Percentiles rank a stretch among this genome's conserved stretches.
These are phyloP conservation scores for Handroanthus guayacan DNA, from an alignment of 257 asterid genomes.

Conservation along the genomic window DNA sequence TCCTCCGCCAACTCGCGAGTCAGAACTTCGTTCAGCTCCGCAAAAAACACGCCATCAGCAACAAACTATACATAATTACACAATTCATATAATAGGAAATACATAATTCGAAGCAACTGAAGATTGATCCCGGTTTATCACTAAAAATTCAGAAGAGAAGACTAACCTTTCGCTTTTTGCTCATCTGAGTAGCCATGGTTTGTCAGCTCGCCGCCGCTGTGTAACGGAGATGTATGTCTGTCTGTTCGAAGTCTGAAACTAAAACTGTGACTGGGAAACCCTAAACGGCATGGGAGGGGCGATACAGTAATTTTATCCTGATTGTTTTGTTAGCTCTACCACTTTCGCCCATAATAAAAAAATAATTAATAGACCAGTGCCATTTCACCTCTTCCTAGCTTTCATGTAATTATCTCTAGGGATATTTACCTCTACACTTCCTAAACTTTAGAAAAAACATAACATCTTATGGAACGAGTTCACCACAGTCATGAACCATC, in stretches of 20 bases:
- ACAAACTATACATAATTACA: conserved; percentile 45
- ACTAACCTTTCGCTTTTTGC: conserved; percentile 48
- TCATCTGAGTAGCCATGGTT: conserved; percentile 50
- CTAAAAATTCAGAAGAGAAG: background rate
- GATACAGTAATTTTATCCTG: conserved; percentile 6
- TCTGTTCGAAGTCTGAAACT: background rate
- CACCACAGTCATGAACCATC: no score
- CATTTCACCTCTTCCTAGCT: no score
- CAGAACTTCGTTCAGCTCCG: conserved; percentile 63
- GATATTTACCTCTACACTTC: no score
- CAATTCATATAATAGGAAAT: background rate
- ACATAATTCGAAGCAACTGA: background rate
- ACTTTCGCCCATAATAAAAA: background rate
- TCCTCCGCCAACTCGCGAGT: conserved; percentile 69
- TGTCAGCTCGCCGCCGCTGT: conserved; percentile 30
- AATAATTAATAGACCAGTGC: background rate
- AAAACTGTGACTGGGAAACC: conserved; percentile 28
- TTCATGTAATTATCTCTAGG: no score
- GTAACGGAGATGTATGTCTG: background rate
- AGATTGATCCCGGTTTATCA: background rate
- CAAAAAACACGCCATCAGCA: conserved; percentile 65
- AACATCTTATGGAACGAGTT: no score
- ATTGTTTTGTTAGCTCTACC: background rate
- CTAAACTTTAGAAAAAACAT: no score
- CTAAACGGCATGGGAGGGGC: conserved; percentile 14